Evolutionary conservation across 2,329 filamentous ascomycete species (phyloP), one percentile per base, ranked within the genome.

Genomic region (Neofusicoccum ribis): DNA sequence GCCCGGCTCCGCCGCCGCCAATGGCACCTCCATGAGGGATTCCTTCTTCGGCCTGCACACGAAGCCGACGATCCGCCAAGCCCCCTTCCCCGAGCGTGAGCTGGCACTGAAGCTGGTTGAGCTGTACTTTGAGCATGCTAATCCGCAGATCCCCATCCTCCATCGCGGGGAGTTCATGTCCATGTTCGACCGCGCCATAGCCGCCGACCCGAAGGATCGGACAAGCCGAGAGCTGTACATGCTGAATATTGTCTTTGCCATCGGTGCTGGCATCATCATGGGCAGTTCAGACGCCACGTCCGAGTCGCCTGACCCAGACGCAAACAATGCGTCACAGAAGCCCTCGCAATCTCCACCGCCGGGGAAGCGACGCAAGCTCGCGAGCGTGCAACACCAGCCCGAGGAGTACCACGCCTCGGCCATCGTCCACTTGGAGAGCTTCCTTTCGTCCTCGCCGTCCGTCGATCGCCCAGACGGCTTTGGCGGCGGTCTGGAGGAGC

Each of bases 31-130:
- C 12, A 95, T 97, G 90, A 87, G 93, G 66, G 94, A 98, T 78
- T 96, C 93, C 0, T 97, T 97, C 82, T 98, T 98, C 74, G 94
- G 94, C n/a, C 82, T 98, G 50, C 93, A 97, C 71, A 96, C 92
- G 2, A 93, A 91, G 71, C 92, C 93, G 1, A 92, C 89, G 15
- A 95, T 97, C 74, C 89, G 91, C 67, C 91, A 91, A 50, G 93
- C 93, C 0, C 84, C 88, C 0, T 97, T 98, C 71, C 95, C 95
- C 0, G 88, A 91, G 68, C 88, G 86, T 68, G 87, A 91, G 37
- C 82, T 97, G 2, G 94, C 89, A 0, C 79, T 86, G 63, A 86
- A 88, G 66, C 84, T 98, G 17, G 89, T 92, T 43, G 86, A 88
- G 63, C 85, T 97, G 43, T 98, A 97, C 77, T 98, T 98, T 76